Evolutionary conservation across 306 rosid genomes (phyloP), one percentile per base, ranked within the genome.

Genomic region (peach (Prunus persica)): DNA sequence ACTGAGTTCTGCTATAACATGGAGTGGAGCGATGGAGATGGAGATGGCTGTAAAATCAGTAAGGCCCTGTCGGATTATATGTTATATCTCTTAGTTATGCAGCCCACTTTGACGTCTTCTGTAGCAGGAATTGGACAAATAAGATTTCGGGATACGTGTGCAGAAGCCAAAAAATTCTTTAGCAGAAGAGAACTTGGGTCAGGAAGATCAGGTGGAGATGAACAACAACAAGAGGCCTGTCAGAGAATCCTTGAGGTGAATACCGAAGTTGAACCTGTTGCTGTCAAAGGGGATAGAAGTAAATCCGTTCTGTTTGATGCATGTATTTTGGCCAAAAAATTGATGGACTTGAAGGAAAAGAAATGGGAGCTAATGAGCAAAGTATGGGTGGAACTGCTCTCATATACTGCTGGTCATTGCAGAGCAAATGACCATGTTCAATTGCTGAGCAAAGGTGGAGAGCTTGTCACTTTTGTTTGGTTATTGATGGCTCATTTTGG

Each of bases 61-160:
- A 82, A 79, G 75, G n/a, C 22, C n/a, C 50, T 85, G 10, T 85
- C 86, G 0, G 86, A 85, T 56, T 82, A 85, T 62, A 79, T 85
- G 88, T 15, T 85, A 6, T 85, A 82, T 60, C 86, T 85, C 47
- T n/a, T 85, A 9, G 72, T 79, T 11, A 75, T 82, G 83, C 80
- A 82, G 14, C 83, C 88, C 4, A 47, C 56, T 2, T 18, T 85
- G 81, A 82, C 76, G 72, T 76, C 86, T 2, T 24, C 80, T 5
- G 79, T 76, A 28, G 77, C 86, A 25, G 84, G 86, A 19, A 82
- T 82, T 25, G 82, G 78, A 22, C 82, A 47, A 22, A 79, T 67
- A 56, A 76, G 86, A 38, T 76, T 82, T 52, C 54, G 51, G 27
- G 82, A 79, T 52, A 79, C 76, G 1, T 85, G 82, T 7, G 84